Evolutionary conservation across 2,329 filamentous ascomycete genomes (phyloP), one percentile per base, ranked within the genome.

Genomic region (Colletotrichum lini): DNA sequence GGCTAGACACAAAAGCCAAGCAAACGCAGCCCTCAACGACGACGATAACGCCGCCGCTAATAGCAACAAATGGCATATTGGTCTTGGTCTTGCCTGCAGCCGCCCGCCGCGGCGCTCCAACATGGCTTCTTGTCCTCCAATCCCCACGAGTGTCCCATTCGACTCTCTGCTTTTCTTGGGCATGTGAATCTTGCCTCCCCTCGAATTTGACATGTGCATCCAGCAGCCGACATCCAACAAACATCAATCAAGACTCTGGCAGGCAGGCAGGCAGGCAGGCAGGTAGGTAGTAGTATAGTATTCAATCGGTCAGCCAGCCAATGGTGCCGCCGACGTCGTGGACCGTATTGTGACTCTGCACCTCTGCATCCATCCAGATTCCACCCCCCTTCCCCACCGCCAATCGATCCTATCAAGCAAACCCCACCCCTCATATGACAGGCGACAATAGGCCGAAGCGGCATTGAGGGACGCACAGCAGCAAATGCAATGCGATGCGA

Each of bases 401-500:
- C 58, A 68, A 68, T 68, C 58, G 53, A 69, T 54, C 53, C 21
- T 7, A 42, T 16, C 47, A 52, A 23, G 50, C 13, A 49, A n/a
- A 30, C 44, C 23, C 42, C 23, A 61, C 21, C 44, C 42, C 18
- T 61, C 16, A 21, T n/a, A 61, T 56, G 38, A 30, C 53, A 57
- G 45, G 42, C 21, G 15, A 12, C 30, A 23, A 44, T 23, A 50
- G 42, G 42, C 45, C 53, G 18, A 56, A 59, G 10, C 16, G 38
- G 26, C 26, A n/a, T 21, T 21, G 26, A 26, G 23, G 21, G 21
- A 30, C 35, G 30, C 42, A 61, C 61, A 45, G 16, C 21, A 40
- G 21, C 18, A 16, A 56, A 40, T 70, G 63, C 21, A 56, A 21
- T 70, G 63, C 66, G 58, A 44, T 64, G 52, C 59, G 40, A 38